Base-by-base conservation (phyloP, 192 early-diverging fungal species). In the Podila horticola region DNA sequence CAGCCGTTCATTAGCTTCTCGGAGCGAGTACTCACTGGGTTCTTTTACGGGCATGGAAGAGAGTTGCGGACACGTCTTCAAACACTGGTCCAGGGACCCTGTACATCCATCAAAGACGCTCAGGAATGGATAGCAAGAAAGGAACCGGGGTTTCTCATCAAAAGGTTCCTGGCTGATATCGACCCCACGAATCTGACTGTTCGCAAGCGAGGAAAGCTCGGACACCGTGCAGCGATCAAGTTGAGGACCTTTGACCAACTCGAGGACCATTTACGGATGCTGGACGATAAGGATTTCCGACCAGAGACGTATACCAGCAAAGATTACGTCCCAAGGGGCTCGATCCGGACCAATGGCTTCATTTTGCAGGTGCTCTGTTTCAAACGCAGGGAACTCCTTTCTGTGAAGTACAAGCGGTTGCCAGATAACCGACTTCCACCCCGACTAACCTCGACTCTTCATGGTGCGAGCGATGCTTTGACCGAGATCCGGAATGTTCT, bases 1-100 rank as follows among this genome's bases (percentile, higher is more conserved):
- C 72, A 74, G 55, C 64, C 64, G 1, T 74, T 59, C 62, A 50
- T 74, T 19, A 48, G n/a, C 11, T 74, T 74, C 30, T 58, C 72
- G 15, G 64, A 74, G 48, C 57, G 72, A 38, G 72, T 62, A 17
- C 45, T 66, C 10, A 58, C 64, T 20, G 29, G 58, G 11, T 34
- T 34, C 33, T 34, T 34, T 34, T 34, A 34, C 33, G 33, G 33
- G 33, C 33, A 34, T 34, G 33, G 69, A 51, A 45, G 57, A 51
- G 50, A 17, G 34, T 26, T 74, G 49, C 28, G 49, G 31, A 66
- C 33, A 34, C 33, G 52, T n/a, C 38, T 74, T 58, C 11, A 51
- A 29, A 58, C 66, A 2, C 64, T 74, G n/a, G 72, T 55, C 7
- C 5, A 72, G 15, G 71, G 71, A 58, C 0, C n/a, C 20, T 51